These are phyloP conservation scores for Trichoderma harzianum DNA, from an alignment of 2,329 filamentous ascomycete genomes.

Conservation along the genomic window DNA sequence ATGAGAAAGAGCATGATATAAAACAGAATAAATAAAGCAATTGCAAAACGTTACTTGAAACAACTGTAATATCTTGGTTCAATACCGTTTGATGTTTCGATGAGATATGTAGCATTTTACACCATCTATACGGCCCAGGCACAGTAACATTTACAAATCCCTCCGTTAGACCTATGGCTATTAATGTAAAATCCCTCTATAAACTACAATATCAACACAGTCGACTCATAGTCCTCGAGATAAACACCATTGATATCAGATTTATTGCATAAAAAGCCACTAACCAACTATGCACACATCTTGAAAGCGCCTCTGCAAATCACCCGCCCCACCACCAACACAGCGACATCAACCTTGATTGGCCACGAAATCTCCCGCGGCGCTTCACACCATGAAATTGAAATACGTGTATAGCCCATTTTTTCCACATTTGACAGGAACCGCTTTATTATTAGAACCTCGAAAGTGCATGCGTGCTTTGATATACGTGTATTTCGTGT, in stretches of 20 bases:
- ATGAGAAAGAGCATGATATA: rapidly evolving
- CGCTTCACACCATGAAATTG: neutral
- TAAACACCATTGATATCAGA: neutral
- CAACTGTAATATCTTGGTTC: neutral
- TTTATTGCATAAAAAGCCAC: neutral
- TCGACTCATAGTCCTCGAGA: too few species aligned
- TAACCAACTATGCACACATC: neutral
- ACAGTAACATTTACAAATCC: neutral
- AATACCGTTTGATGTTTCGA: neutral
- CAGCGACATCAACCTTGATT: neutral
- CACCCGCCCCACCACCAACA: neutral
- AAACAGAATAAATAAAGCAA: neutral
- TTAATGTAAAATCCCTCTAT: neutral
- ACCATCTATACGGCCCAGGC: neutral
- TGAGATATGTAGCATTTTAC: neutral
- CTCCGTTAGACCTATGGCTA: neutral
- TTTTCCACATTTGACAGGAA: neutral
- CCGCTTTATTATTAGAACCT: neutral
- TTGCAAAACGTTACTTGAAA: neutral
- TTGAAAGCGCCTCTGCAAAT: neutral
- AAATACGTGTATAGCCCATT: conserved; percentile 3
- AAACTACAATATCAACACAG: neutral
- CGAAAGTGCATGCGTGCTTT: neutral
- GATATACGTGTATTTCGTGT: neutral
- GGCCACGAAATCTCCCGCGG: neutral